A percentile compares a stretch with the other conserved stretches of the same genome.
Evolutionary conservation across 2,329 filamentous ascomycete species (phyloP).

Genomic region (Aspergillus thermomutatus): DNA sequence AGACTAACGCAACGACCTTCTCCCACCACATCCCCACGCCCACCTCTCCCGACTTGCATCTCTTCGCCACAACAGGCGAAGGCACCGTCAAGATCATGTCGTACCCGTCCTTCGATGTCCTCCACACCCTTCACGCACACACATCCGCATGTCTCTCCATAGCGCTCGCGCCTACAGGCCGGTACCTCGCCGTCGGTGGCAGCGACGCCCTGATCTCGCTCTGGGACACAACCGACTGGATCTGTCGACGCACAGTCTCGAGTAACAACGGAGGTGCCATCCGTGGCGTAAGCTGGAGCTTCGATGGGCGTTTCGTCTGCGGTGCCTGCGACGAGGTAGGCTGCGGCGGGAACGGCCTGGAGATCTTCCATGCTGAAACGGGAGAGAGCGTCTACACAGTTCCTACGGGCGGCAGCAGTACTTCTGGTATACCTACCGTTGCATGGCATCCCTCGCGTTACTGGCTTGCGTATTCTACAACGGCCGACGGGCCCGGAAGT

Average conservation of each 20-base stretch:
- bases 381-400: slow-evolving; percentile 48
- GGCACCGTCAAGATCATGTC: slow-evolving; percentile 48
- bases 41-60: slow-evolving; percentile 36
- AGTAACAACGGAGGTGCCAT: slow-evolving; percentile 45
- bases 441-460: slow-evolving; percentile 51
- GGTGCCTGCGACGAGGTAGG: slow-evolving; percentile 47
- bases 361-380: slow-evolving; percentile 50
- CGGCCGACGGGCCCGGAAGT: slow-evolving; percentile 39
- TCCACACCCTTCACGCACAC: slow-evolving; percentile 48
- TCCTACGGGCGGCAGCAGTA: slow-evolving; percentile 32
- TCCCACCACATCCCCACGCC: slow-evolving; percentile 39
- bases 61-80: slow-evolving; percentile 49
- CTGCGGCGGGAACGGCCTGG: slow-evolving; percentile 42
- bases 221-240: slow-evolving; percentile 52
- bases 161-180: slow-evolving; percentile 44
- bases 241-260: slow-evolving; percentile 47
- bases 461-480: slow-evolving; percentile 48
- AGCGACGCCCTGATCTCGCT: slow-evolving; percentile 49
- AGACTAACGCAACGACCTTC: slow-evolving; percentile 49
- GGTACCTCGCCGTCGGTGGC: slow-evolving; percentile 48
- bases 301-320: slow-evolving; percentile 48
- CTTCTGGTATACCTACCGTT: slow-evolving; percentile 43
- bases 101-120: slow-evolving; percentile 43
- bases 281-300: slow-evolving; percentile 49
- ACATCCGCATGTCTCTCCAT: slow-evolving; percentile 48